Conservation (phyloP, 352 stramenopile genomes). For the Thraustochytrium striatum region DNA sequence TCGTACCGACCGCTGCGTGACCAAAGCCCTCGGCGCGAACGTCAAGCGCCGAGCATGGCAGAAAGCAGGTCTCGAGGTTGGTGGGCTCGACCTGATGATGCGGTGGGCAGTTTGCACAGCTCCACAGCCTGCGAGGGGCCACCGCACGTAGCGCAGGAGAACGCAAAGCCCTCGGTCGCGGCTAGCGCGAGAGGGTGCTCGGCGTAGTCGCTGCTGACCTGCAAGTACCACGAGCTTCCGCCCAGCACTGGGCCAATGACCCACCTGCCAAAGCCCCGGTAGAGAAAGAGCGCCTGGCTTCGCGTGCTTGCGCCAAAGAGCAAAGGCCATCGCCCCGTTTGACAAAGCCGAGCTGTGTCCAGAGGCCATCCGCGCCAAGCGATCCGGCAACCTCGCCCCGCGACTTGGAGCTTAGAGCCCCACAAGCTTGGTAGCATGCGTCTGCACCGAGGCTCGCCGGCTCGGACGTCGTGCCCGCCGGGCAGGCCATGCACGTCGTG, state of each 20-base stretch:
- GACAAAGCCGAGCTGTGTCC: neutral
- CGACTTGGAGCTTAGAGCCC: neutral
- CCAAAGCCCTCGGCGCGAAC: neutral
- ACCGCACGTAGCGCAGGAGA: neutral
- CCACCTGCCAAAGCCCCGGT: neutral
- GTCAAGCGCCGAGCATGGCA: neutral
- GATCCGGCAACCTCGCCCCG: neutral
- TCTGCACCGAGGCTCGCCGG: neutral
- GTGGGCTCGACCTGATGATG: no score
- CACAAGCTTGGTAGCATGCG: conserved; percentile 4
- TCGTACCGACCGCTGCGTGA: neutral
- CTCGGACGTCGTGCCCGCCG: neutral
- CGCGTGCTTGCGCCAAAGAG: neutral
- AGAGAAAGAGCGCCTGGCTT: neutral
- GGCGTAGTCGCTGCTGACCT: neutral
- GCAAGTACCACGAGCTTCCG: neutral
- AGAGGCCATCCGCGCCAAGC: conserved; percentile 26
- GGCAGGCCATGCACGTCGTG: neutral
- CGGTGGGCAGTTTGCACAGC: no score
- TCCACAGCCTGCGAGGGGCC: no score
- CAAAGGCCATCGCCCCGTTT: neutral
- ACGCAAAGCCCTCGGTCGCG: neutral
- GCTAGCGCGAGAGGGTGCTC: neutral
- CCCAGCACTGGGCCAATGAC: conserved; percentile 14
- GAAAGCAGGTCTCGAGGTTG: neutral